Evolutionary conservation across 768 basidiomycete genomes (phyloP), one percentile per base, ranked within the genome.

Genomic region (Dentipellis sp.): DNA sequence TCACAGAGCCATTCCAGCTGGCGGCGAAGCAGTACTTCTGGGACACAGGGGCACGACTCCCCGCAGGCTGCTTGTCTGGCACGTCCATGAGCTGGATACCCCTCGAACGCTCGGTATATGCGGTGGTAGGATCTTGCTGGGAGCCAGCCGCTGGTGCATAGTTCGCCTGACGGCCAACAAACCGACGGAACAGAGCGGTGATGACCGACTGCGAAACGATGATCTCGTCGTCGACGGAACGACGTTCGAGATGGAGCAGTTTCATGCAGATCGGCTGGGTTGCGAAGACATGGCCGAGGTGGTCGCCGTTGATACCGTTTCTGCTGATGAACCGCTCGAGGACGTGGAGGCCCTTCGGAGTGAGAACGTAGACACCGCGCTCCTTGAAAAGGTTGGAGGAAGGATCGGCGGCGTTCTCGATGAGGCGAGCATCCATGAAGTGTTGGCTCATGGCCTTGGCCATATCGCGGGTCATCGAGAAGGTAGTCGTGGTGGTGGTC

Each of bases 401-500:
- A 36, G 88, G 87, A 72, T 99, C 97, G 16, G 91, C 83, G 14
- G 93, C 95, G 68, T 97, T 97, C 73, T 97, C 94, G 62, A 98
- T 94, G 59, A 98, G 79, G 61, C 94, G 91, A 56, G 97, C 94
- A 63, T 98, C 97, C 92, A 99, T 97, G 68, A 98, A 98, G 69
- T 98, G 94, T 72, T 99, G 97, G 74, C 92, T 91, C 87, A 99
- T 98, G 36, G 92, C 93, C 75, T 97, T 98, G 60, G 97, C 97
- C 91, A 99, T 98, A 47, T 99, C 97, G 64, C 97, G 88, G 63
- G 93, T 92, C 97, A 99, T 98, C 59, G 93, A 93, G 75, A 99
- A 99, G 36, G 97, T 99, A 45, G 97, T 99, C 5, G 97, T 98
- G 6, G 97, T 99, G 0, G 97, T 99, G 0, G 97, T 99, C 66